Conservation (phyloP, 2,329 filamentous ascomycete genomes). For the Coniochaeta hoffmannii region DNA sequence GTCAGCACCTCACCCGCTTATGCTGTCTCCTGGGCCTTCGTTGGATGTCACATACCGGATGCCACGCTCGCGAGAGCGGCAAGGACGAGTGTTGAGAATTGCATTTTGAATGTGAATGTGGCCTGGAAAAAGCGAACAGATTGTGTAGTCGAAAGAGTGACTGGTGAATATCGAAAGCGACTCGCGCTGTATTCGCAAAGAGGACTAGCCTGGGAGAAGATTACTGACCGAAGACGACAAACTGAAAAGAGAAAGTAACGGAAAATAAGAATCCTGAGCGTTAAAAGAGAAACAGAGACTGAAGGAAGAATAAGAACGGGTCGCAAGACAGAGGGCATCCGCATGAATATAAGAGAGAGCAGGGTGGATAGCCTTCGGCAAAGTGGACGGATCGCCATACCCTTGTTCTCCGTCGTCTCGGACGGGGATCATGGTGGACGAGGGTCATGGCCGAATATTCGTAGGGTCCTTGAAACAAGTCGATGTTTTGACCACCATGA, state of each 20-base stretch:
- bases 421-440: conserved; percentile 5
- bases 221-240: conserved; percentile 18
- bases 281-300: background rate
- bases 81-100: conserved; percentile 38
- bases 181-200: conserved; percentile 33
- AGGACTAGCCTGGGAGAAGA: conserved; percentile 41
- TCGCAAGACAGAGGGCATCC: conserved; percentile 18
- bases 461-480: conserved; percentile 18
- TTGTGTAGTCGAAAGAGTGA: conserved; percentile 15
- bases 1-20: conserved; percentile 1
- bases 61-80: conserved; percentile 40
- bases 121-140: conserved; percentile 17
- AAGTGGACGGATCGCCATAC: conserved; percentile 27
- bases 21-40: background rate
- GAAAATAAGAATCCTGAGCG: background rate
- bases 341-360: conserved; percentile 34
- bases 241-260: conserved; percentile 13
- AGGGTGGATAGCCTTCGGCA: conserved; percentile 12
- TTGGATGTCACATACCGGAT: conserved; percentile 27
- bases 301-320: background rate
- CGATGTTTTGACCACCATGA: conserved; percentile 15
- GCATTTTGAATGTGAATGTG: conserved; percentile 36
- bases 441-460: conserved; percentile 8
- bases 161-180: conserved; percentile 26
- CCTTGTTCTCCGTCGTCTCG: background rate